A percentile compares a stretch with the other conserved stretches of the same genome.
These are phyloP conservation scores for Tephrocybe sp. DNA, from an alignment of 768 basidiomycete species.

Conservation along the genomic window DNA sequence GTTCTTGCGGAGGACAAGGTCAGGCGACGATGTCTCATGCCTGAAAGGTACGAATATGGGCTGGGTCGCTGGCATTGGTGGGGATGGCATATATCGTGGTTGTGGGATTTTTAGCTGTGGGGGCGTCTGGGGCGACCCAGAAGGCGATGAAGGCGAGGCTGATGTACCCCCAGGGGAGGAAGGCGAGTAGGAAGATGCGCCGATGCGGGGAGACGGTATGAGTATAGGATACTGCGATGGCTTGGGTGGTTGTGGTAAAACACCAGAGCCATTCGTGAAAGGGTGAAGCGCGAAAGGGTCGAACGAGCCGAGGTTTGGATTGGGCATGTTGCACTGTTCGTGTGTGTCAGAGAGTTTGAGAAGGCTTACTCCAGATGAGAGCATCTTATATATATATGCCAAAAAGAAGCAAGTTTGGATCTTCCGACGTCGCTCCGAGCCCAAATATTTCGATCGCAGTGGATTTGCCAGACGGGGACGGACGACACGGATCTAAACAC, in stretches of 20 bases:
- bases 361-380: background rate
- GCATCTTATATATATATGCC: constrained; percentile 3
- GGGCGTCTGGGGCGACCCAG: constrained; percentile 12
- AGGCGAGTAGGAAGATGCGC: constrained; percentile 12
- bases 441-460: constrained; percentile 6
- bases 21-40: constrained; percentile 52
- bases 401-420: constrained; percentile 4
- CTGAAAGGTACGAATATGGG: constrained; percentile 54
- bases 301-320: constrained; percentile 42
- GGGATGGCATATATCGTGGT: constrained; percentile 17
- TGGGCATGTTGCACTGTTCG: constrained; percentile 22
- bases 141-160: constrained; percentile 17
- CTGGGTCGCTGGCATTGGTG: constrained; percentile 18
- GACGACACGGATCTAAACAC: background rate
- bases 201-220: constrained; percentile 30
- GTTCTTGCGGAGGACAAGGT: constrained; percentile 44
- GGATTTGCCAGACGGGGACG: background rate
- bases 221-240: constrained; percentile 48
- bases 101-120: constrained; percentile 24
- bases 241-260: constrained; percentile 37
- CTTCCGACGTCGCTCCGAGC: constrained; percentile 15
- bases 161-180: constrained; percentile 17
- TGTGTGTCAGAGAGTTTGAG: constrained; percentile 8
- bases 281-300: constrained; percentile 59
- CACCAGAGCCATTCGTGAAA: constrained; percentile 48